Evolutionary conservation across 139 green algal species (phyloP), one percentile per base, ranked within the genome.

Genomic region (Coelastrella sp.): DNA sequence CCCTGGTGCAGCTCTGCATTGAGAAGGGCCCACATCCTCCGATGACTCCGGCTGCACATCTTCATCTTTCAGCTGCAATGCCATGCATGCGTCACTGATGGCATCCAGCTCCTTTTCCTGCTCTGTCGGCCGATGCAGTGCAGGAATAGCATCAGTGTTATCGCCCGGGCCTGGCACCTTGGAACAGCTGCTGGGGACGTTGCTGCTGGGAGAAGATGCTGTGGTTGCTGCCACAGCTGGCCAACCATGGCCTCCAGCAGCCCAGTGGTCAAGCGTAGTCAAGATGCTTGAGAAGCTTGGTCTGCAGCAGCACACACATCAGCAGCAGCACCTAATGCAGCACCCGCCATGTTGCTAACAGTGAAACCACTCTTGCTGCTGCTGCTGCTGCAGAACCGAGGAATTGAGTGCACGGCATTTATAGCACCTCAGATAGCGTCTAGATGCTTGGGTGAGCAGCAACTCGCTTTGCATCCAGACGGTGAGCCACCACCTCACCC

Each of bases 281-380:
- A 89, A 35, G 49, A 89, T 83, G 12, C 84, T 73, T 24, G 72
- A 24, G 25, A 89, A 89, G 7, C n/a, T 84, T 10, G 85, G 85
- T 27, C 85, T 89, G 85, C 70, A 75, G 9, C 82, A 78, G 57
- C 79, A 85, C 0, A 68, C 22, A 57, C 56, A 85, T 58, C 60
- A 60, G 6, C 68, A 8, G 35, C 22, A 8, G 27, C 65, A 80
- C 4, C 12, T 20, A 0, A 78, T n/a, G 17, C 82, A 63, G 10
- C 19, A 7, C 17, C 1, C 1, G 22, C n/a, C 49, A 11, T 25
- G 70, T 78, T 35, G n/a, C n/a, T n/a, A n/a, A n/a, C n/a, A n/a
- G n/a, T n/a, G 70, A 78, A 20, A 35, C 8, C 70, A n/a, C 70
- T 35, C 17, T 35, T 20, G 10, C 17, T n/a, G 19, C 19, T 4